Conservation (phyloP, 768 basidiomycete species). For the Tylopilus cervinicoccineus region DNA sequence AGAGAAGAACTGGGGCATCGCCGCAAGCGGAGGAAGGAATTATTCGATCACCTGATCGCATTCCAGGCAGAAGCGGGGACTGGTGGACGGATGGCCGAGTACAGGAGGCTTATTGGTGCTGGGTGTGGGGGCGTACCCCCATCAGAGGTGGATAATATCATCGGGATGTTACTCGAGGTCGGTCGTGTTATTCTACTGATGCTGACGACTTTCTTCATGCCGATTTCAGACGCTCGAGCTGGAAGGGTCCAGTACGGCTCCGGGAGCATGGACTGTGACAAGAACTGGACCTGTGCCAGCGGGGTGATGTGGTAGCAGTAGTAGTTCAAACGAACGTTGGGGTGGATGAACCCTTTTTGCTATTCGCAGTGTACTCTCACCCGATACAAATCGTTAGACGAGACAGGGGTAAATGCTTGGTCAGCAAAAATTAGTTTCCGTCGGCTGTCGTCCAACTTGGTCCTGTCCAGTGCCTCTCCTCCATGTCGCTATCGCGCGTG, state of each 20-base stretch:
- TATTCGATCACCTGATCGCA: constrained; percentile 72
- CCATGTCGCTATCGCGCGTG: constrained; percentile 30
- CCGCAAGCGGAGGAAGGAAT: constrained; percentile 61
- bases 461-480: background rate
- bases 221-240: constrained; percentile 66
- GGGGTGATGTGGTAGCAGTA: constrained; percentile 12
- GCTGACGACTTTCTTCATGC: constrained; percentile 1
- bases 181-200: constrained; percentile 13
- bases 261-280: constrained; percentile 37
- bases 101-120: constrained; percentile 82
- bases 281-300: constrained; percentile 22
- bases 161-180: constrained; percentile 84
- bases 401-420: constrained; percentile 14
- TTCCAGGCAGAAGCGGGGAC: constrained; percentile 91
- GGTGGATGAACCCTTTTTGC: background rate
- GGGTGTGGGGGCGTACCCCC: constrained; percentile 86
- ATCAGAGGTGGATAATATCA: constrained; percentile 83
- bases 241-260: constrained; percentile 69
- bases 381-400: background rate
- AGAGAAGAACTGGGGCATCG: constrained; percentile 63
- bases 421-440: constrained; percentile 11
- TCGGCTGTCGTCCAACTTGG: too few species aligned
- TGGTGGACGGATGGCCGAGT: constrained; percentile 83
- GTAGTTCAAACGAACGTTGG: background rate
- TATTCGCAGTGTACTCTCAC: constrained; percentile 3